phyloP scores from a whole-genome alignment of 805 yeast genomes.

The Wickerhamomyces chambardii region DNA sequence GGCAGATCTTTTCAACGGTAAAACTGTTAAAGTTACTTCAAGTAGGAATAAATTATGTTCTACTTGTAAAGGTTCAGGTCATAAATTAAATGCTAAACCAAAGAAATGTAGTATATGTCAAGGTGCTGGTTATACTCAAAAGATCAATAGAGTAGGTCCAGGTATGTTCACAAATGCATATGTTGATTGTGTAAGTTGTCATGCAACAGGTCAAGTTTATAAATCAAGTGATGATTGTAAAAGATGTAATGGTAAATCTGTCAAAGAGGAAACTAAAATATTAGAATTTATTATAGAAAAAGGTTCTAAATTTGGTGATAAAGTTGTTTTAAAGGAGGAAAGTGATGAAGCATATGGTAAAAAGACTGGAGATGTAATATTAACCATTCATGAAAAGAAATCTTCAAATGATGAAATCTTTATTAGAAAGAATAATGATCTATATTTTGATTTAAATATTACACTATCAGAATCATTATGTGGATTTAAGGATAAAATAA shows the following conservation, averaged over 20 bases:
- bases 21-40: conserved; percentile 63
- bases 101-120: conserved; percentile 57
- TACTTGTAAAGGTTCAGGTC: conserved; percentile 71
- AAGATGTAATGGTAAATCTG: conserved; percentile 59
- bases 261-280: conserved; percentile 55
- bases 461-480: conserved; percentile 77
- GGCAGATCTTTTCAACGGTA: conserved; percentile 75
- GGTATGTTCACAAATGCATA: conserved; percentile 63
- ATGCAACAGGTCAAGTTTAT: conserved; percentile 56
- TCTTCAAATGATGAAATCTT: conserved; percentile 30
- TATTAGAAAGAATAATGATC: conserved; percentile 50
- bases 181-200: conserved; percentile 58
- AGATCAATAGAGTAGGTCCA: conserved; percentile 58
- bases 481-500: conserved; percentile 58
- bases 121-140: conserved; percentile 59
- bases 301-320: conserved; percentile 60
- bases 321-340: conserved; percentile 51
- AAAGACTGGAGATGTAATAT: conserved; percentile 68
- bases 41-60: conserved; percentile 68
- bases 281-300: conserved; percentile 69
- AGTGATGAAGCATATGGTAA: conserved; percentile 75
- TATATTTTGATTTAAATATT: conserved; percentile 50
- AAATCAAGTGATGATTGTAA: conserved; percentile 69
- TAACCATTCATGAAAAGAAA: conserved; percentile 42
- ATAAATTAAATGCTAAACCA: conserved; percentile 46